Evolutionary conservation across 2,329 filamentous ascomycete species (phyloP).

Genomic region (Cladosporium austrohemisphaericum): DNA sequence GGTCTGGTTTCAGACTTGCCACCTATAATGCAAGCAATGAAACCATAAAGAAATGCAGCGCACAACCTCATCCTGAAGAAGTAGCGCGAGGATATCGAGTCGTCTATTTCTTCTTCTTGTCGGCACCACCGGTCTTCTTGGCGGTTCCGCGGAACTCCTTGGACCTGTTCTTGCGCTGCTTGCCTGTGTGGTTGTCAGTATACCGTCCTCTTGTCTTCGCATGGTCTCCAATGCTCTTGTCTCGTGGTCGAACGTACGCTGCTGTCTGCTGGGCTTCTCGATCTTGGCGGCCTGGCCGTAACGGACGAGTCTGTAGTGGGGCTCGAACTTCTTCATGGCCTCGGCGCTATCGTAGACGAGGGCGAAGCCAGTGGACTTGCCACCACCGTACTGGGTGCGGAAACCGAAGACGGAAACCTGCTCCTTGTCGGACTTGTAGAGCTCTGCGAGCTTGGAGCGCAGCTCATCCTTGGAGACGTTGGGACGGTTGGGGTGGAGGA

Average conservation of each 20-base stretch:
- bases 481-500: slow-evolving; percentile 96
- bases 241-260: slow-evolving; percentile 69
- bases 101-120: slow-evolving; percentile 64
- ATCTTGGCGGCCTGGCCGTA: slow-evolving; percentile 90
- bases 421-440: slow-evolving; percentile 98
- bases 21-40: slow-evolving; percentile 14
- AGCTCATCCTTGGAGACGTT: slow-evolving; percentile 99
- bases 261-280: slow-evolving; percentile 97
- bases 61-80: slow-evolving; percentile 14
- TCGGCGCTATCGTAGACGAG: slow-evolving; percentile 98
- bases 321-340: slow-evolving; percentile 99
- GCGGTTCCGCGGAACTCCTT: slow-evolving; percentile 98
- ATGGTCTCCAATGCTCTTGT: slow-evolving; percentile 1
- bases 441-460: slow-evolving; percentile 84
- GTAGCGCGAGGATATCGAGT: slow-evolving; percentile 13
- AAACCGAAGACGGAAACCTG: slow-evolving; percentile 98
- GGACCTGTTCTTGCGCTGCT: slow-evolving; percentile 99
- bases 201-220: slow-evolving; percentile 2
- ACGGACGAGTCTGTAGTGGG: slow-evolving; percentile 92
- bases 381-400: slow-evolving; percentile 97
- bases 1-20: slow-evolving; percentile 13
- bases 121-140: slow-evolving; percentile 95
- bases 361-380: slow-evolving; percentile 98
- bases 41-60: slow-evolving; percentile 16
- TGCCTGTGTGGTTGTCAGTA: slow-evolving; percentile 62